These are phyloP conservation scores for Pythium phragmiticola DNA, from an alignment of 352 stramenopile genomes.

Conservation along the genomic window DNA sequence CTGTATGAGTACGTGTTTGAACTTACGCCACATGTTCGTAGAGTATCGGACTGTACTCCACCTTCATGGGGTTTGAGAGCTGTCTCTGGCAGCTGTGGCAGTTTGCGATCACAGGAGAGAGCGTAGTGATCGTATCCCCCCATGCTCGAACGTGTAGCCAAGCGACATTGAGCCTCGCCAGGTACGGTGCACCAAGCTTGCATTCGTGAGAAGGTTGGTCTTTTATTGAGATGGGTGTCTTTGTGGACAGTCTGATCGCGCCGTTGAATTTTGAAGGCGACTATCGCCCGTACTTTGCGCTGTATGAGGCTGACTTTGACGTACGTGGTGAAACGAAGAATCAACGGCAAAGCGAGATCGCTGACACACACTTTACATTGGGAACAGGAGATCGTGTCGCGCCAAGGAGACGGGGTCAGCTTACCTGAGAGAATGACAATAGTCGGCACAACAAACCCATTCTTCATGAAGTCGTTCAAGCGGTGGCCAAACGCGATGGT, in stretches of 20 bases:
- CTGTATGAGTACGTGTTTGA: background rate
- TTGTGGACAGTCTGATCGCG: conserved; percentile 61
- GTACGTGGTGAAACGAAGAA: conserved; percentile 27
- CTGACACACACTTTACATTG: background rate
- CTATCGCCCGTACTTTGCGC: conserved; percentile 82
- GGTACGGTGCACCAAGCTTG: conserved; percentile 29
- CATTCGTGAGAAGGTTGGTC: background rate
- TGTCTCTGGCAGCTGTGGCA: conserved; percentile 85
- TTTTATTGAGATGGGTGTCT: background rate
- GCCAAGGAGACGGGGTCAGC: conserved; percentile 58
- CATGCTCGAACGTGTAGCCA: conserved; percentile 80
- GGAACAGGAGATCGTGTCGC: conserved; percentile 42
- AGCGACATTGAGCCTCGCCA: conserved; percentile 76
- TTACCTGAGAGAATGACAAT: conserved; percentile 50
- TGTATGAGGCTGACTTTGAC: conserved; percentile 87
- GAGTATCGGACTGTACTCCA: conserved; percentile 84
- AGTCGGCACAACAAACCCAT: conserved; percentile 84
- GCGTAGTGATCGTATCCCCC: conserved; percentile 74
- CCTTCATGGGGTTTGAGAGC: conserved; percentile 71
- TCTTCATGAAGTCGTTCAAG: conserved; percentile 85
- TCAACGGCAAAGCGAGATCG: background rate
- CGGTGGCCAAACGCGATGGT: conserved; percentile 80
- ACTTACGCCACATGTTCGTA: conserved; percentile 14
- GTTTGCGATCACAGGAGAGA: conserved; percentile 81
- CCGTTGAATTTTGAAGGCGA: conserved; percentile 80